Evolutionary conservation across 805 yeast species (phyloP).

Genomic region (Candida ponderosae): DNA sequence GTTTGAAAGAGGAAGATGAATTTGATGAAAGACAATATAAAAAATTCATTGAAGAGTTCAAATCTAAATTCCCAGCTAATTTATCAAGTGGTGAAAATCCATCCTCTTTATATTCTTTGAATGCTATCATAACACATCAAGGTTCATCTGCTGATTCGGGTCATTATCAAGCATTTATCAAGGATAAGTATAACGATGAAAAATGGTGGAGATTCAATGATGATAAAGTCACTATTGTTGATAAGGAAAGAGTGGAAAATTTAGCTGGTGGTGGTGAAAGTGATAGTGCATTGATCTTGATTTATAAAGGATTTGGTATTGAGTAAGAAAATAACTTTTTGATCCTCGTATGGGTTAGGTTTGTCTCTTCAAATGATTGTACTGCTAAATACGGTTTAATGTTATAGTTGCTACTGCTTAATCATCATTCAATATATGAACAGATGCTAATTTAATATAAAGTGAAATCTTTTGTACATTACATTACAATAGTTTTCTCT

Average conservation of each 20-base stretch:
- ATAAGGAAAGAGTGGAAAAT: slow-evolving; percentile 71
- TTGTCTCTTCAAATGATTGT: background rate
- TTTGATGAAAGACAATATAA: slow-evolving; percentile 36
- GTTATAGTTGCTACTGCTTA: too few relatives aligned
- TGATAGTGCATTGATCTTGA: slow-evolving; percentile 84
- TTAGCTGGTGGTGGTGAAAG: slow-evolving; percentile 98
- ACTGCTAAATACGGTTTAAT: too few relatives aligned
- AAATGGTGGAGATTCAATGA: slow-evolving; percentile 95
- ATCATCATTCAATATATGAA: too few relatives aligned
- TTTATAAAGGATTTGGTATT: slow-evolving; percentile 78
- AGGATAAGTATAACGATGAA: slow-evolving; percentile 64
- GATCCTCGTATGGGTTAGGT: background rate
- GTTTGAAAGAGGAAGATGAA: slow-evolving; percentile 48
- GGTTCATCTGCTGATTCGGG: slow-evolving; percentile 97
- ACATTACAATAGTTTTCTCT: too few relatives aligned
- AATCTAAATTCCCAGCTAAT: slow-evolving; percentile 38
- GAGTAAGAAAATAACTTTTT: slow-evolving; percentile 14
- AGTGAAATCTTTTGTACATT: too few relatives aligned
- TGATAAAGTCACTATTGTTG: slow-evolving; percentile 75
- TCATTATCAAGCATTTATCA: slow-evolving; percentile 87
- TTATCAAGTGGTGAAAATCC: slow-evolving; percentile 65
- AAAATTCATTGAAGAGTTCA: slow-evolving; percentile 41
- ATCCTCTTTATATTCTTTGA: slow-evolving; percentile 77
- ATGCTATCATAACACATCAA: slow-evolving; percentile 82
- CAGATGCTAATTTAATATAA: too few relatives aligned